These are phyloP conservation scores for Gaertneriomyces sp. DNA, from an alignment of 192 early-diverging fungal genomes.

Conservation along the genomic window DNA sequence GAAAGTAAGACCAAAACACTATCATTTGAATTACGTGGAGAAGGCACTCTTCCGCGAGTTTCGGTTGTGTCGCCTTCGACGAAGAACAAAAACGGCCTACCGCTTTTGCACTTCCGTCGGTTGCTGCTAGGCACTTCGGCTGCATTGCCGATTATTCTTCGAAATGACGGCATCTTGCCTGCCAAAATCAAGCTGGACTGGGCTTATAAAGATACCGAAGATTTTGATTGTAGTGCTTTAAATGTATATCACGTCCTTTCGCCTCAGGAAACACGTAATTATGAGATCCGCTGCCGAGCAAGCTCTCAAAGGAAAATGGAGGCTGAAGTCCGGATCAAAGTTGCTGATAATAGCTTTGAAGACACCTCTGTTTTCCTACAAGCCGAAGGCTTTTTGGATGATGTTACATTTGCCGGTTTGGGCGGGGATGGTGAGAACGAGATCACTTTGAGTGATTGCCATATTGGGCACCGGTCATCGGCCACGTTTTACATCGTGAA, in stretches of 20 bases:
- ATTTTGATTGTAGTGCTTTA: conserved; percentile 42
- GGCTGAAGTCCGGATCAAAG: conserved; percentile 45
- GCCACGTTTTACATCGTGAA: conserved; percentile 42
- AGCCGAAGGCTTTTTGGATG: conserved; percentile 57
- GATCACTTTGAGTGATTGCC: conserved; percentile 48
- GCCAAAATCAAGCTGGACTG: conserved; percentile 57
- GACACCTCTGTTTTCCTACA: conserved; percentile 44
- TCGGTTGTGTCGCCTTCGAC: conserved; percentile 45
- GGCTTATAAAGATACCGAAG: conserved; percentile 39
- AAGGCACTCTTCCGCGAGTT: conserved; percentile 57
- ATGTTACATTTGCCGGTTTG: conserved; percentile 50
- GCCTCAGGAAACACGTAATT: conserved; percentile 40
- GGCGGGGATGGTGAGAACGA: conserved; percentile 51
- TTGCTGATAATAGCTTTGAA: conserved; percentile 58
- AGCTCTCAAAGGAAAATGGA: conserved; percentile 41
- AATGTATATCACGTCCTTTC: conserved; percentile 33
- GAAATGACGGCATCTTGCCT: conserved; percentile 58
- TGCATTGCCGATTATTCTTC: conserved; percentile 40
- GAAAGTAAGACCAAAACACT: conserved; percentile 47
- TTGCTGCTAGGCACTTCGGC: conserved; percentile 47
- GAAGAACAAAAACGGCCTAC: conserved; percentile 38
- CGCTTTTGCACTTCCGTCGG: conserved; percentile 45
- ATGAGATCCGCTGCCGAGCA: conserved; percentile 46
- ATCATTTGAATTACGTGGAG: conserved; percentile 55
- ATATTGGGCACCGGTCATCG: conserved; percentile 37